These are phyloP conservation scores for Nigrospora osmanthi DNA, from an alignment of 2,329 filamentous ascomycete genomes.

Conservation along the genomic window DNA sequence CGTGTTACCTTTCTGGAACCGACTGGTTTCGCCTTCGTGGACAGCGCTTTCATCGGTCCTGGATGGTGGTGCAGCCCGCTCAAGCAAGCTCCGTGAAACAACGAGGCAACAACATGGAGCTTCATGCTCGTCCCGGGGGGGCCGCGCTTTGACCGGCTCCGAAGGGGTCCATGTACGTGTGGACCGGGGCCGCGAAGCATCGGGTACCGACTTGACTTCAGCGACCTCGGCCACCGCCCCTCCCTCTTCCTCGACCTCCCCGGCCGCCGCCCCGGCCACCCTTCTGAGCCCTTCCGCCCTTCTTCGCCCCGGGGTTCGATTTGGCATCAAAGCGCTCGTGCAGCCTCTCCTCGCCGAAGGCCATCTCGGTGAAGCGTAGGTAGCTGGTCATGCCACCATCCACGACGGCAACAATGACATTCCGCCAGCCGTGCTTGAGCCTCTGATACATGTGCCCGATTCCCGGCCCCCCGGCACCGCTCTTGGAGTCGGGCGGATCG, in stretches of 20 bases:
- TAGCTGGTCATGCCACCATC: conserved; percentile 89
- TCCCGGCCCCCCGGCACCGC: conserved; percentile 33
- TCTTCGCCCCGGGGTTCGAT: conserved; percentile 16
- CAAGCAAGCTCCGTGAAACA: too few species aligned
- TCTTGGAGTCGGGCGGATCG: conserved; percentile 44
- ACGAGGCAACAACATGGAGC: too few species aligned
- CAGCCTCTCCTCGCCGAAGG: conserved; percentile 68
- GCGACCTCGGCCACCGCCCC: conserved; percentile 7
- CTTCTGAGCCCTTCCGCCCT: conserved; percentile 9
- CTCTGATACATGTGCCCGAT: conserved; percentile 55
- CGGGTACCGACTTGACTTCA: background rate
- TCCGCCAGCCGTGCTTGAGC: conserved; percentile 76
- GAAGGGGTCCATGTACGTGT: too few species aligned
- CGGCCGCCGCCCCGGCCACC: conserved; percentile 10
- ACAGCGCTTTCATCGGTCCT: too few species aligned
- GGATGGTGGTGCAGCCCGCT: too few species aligned
- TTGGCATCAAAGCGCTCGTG: conserved; percentile 48
- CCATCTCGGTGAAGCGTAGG: conserved; percentile 69
- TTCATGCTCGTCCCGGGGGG: too few species aligned
- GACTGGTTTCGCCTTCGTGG: too few species aligned
- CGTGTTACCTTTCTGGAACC: too few species aligned
- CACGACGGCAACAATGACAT: conserved; percentile 79
- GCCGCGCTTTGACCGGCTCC: too few species aligned
- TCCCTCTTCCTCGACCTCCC: conserved; percentile 9
- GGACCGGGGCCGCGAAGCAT: too few species aligned